Evolutionary conservation across 257 asterid genomes (phyloP).

Genomic region (Avicennia marina): DNA sequence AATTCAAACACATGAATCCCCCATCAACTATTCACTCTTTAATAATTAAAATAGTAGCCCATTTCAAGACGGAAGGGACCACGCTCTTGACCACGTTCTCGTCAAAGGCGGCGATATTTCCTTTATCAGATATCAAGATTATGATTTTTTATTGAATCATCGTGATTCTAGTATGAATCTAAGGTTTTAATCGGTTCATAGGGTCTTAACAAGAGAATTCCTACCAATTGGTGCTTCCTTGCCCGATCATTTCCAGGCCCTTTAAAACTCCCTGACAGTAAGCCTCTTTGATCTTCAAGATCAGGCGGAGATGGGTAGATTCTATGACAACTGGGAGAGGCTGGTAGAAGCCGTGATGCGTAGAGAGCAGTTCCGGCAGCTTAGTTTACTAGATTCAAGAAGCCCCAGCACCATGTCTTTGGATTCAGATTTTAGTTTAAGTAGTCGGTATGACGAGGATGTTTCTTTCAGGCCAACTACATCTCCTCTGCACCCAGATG

Average conservation of each 20-base stretch:
- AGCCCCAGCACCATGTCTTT: slow-evolving; percentile 14
- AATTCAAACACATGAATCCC: no score
- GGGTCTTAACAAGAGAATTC: no score
- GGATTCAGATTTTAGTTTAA: slow-evolving; percentile 9
- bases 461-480: not conserved
- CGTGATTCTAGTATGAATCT: not conserved
- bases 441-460: not conserved
- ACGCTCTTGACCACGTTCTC: no score
- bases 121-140: no score
- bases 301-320: not conserved
- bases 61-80: no score
- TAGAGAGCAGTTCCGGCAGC: slow-evolving; percentile 12
- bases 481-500: slow-evolving; percentile 5
- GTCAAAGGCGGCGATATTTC: no score
- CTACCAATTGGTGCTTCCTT: no score
- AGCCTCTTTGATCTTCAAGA: not conserved
- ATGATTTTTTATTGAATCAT: no score
- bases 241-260: not conserved
- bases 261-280: no score
- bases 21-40: no score
- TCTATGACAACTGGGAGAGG: slow-evolving; percentile 24
- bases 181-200: no score
- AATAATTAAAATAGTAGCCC: no score
- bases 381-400: slow-evolving; percentile 11
- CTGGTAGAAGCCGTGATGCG: slow-evolving; percentile 20